These are phyloP conservation scores for Lagerstroemia speciosa DNA, from an alignment of 345 rosid species.

Conservation along the genomic window DNA sequence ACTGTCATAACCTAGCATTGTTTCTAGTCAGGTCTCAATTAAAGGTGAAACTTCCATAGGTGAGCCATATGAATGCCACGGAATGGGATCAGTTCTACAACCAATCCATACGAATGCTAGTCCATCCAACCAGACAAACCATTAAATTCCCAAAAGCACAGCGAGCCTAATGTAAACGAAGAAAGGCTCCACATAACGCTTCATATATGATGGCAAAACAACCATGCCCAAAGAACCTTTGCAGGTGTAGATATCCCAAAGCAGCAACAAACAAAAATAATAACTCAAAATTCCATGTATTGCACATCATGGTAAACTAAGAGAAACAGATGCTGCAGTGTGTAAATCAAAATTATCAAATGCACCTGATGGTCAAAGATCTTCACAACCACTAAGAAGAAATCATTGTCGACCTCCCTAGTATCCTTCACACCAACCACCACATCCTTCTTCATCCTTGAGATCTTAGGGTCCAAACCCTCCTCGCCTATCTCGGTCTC, in stretches of 20 bases:
- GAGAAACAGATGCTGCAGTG: background rate
- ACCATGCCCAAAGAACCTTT: too few relatives aligned
- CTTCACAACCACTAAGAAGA: conserved; percentile 82
- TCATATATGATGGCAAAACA: background rate
- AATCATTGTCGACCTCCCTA: conserved; percentile 83
- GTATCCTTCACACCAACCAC: conserved; percentile 88
- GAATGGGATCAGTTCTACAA: too few relatives aligned
- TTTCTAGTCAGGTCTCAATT: too few relatives aligned
- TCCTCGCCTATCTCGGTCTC: conserved; percentile 44
- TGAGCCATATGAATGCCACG: too few relatives aligned
- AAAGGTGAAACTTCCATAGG: too few relatives aligned
- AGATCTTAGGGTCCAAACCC: conserved; percentile 64
- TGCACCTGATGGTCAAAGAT: conserved; percentile 74
- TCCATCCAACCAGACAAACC: too few relatives aligned
- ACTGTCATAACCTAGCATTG: too few relatives aligned
- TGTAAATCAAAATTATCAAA: too few relatives aligned
- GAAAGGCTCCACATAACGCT: background rate
- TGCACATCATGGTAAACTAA: background rate
- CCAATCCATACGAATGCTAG: too few relatives aligned
- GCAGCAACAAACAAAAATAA: background rate
- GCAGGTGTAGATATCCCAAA: background rate
- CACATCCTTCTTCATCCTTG: conserved; percentile 85
- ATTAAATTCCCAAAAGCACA: too few relatives aligned
- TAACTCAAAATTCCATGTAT: background rate
- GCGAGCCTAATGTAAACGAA: too few relatives aligned